Base-by-base conservation (phyloP, 2,329 filamentous ascomycete genomes). In the Sporothrix euskadiensis region DNA sequence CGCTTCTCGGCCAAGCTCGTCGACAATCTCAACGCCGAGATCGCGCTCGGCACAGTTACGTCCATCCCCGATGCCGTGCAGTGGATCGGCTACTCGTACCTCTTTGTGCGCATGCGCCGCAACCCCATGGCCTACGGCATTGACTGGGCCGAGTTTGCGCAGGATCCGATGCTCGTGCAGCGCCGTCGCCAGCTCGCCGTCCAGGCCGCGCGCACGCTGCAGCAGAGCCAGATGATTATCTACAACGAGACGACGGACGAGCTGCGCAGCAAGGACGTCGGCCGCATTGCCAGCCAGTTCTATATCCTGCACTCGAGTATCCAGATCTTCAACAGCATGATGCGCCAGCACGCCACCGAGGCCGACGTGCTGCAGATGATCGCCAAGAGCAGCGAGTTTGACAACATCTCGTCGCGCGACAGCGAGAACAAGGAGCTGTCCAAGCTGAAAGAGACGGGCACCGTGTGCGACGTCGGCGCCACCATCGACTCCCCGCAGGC, bases 161-260 rank as follows among this genome's bases (percentile, higher is more conserved):
- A 98, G 77, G 96, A 99, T 78, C 94, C 94, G 0, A 91, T 90
- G 74, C 87, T 99, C 35, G 94, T 98, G 1, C 92, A 96, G 79
- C 88, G 95, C 77, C 89, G 96, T 70, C 89, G 94, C 3, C 91
- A 96, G 76, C 85, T 99, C 71, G 92, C 96, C 71, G 94, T 97
- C 61, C 91, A 97, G 78, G 96, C 96, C 32, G 96, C 96, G 0
- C 88, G 91, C 59, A 92, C 93, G 5, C 84, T 99, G 59, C 94
- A 98, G 79, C 88, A 94, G 79, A 97, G 93, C 77, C 96, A 99
- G 82, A 99, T 99, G 97, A 96, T 99, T 78, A 96, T 99, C 73
- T 99, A 95, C 85, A 98, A 99, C 77, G 96, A 98, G 79, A 89
- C 86, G 22, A 99, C 95, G 0, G 95, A 98, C 77, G 95, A 98